phyloP scores from a whole-genome alignment of 2,329 filamentous ascomycete species.

The Aspergillus novofumigatus region DNA sequence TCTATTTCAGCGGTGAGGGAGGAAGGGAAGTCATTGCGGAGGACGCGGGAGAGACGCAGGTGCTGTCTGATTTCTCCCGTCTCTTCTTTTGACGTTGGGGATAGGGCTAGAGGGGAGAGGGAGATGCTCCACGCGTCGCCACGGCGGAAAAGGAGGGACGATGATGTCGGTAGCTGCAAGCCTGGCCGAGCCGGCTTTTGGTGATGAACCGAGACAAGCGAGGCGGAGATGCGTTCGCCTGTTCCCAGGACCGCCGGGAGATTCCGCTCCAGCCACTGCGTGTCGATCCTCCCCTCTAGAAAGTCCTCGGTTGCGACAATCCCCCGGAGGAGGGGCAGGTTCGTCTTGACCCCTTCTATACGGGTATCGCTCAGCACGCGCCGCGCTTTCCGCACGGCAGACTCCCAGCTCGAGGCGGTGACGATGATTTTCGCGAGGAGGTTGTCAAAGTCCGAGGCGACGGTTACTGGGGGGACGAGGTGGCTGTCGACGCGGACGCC shows the following conservation, averaged over 20 bases:
- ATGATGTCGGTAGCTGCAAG: slow-evolving; percentile 11
- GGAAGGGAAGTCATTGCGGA: slow-evolving; percentile 58
- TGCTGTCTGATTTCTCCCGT: slow-evolving; percentile 44
- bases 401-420: slow-evolving; percentile 51
- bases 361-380: slow-evolving; percentile 53
- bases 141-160: slow-evolving; percentile 49
- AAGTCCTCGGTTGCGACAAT: slow-evolving; percentile 53
- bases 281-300: slow-evolving; percentile 46
- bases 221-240: slow-evolving; percentile 27
- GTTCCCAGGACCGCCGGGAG: slow-evolving; percentile 39
- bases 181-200: slow-evolving; percentile 1
- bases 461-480: slow-evolving; percentile 40
- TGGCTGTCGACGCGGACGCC: slow-evolving; percentile 57
- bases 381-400: slow-evolving; percentile 50
- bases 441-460: slow-evolving; percentile 56
- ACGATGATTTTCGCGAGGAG: slow-evolving; percentile 58
- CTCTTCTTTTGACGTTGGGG: slow-evolving; percentile 5
- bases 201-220: slow-evolving; percentile 9
- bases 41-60: slow-evolving; percentile 50
- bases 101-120: slow-evolving; percentile 33
- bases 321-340: slow-evolving; percentile 51
- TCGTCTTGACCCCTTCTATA: slow-evolving; percentile 57
- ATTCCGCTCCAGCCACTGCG: slow-evolving; percentile 54
- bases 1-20: slow-evolving; percentile 52
- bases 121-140: slow-evolving; percentile 57